Evolutionary conservation across 2,329 filamentous ascomycete species (phyloP), one percentile per base, ranked within the genome.

Genomic region (Stemphylium vesicarium): DNA sequence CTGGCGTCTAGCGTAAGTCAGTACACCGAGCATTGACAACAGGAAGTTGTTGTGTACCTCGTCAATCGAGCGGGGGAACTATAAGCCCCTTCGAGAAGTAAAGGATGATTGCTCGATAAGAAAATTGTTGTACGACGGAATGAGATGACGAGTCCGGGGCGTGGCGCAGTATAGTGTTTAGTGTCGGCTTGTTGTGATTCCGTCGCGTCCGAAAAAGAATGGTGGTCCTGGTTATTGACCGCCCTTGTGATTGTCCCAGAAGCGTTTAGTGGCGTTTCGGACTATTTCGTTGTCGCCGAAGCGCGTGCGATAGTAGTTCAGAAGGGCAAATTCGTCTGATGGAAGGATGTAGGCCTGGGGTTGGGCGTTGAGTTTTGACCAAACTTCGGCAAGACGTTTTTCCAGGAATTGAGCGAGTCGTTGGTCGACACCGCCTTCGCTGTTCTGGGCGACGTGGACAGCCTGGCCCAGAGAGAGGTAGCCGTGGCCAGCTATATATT

Each of bases 251-350:
- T 79, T 74, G 61, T 84, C 77, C 84, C 84, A 87, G 68, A 83
- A 87, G 12, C 84, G 81, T 57, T 78, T 81, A 46, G 85, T 81
- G 10, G 83, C 83, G 46, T 75, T 76, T 63, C 80, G 79, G 18
- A 83, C 80, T 43, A 83, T 68, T 22, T 75, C 69, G 13, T 77
- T 78, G 56, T 84, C 84, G 26, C 78, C 73, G 69, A 89, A 92
- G 9, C 88, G 84, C 59, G 83, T 77, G 59, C 90, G 88, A 74
- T 89, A 94, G 75, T 88, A 94, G 79, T 95, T 96, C 84, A 96
- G 92, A 56, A 96, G 82, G 50, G 90, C 86, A 69, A 95, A 96
- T 77, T 96, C 91, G 75, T 91, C 86, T 59, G 83, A 81, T 31
- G 81, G 86, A 79, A 96, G 86, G 60, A 95, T 76, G 75, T 94